Evolutionary conservation across 495 filamentous ascomycete genomes (phyloP).

Genomic region (Podospora tetraspora): DNA sequence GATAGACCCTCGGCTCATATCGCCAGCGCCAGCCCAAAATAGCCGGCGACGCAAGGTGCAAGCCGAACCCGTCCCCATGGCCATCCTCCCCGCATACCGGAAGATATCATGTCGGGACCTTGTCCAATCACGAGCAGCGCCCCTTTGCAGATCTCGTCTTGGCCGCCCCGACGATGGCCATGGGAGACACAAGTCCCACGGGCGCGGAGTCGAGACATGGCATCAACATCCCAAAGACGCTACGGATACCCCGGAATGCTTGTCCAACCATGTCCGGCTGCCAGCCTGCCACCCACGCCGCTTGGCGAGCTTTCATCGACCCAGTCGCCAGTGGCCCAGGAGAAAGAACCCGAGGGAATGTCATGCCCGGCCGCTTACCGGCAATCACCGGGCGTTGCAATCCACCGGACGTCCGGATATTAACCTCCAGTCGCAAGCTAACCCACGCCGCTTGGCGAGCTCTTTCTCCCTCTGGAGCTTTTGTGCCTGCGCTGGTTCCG

Average conservation of each 20-base stretch:
- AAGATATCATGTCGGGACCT: not conserved
- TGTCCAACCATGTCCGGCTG: not conserved
- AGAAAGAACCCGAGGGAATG: not conserved
- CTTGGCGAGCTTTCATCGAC: not conserved
- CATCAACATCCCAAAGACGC: not conserved
- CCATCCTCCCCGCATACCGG: not conserved
- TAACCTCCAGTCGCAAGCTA: not conserved
- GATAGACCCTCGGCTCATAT: not conserved
- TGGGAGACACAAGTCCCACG: not conserved
- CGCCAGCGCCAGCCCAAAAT: not conserved
- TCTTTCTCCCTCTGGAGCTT: not conserved
- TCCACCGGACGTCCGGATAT: constrained; percentile 9
- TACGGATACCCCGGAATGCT: not conserved
- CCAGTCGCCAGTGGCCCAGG: not conserved
- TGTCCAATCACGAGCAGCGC: not conserved
- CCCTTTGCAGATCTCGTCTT: not conserved
- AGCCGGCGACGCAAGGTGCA: not conserved
- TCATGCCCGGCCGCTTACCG: not conserved
- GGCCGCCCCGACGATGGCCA: not conserved
- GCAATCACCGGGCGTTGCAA: not conserved
- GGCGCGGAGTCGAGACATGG: not conserved
- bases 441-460: not conserved
- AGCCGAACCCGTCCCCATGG: not conserved
- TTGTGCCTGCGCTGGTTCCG: not conserved
- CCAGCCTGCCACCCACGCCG: not conserved